phyloP scores from a whole-genome alignment of 257 asterid genomes.

The Gentiana macrophylla region DNA sequence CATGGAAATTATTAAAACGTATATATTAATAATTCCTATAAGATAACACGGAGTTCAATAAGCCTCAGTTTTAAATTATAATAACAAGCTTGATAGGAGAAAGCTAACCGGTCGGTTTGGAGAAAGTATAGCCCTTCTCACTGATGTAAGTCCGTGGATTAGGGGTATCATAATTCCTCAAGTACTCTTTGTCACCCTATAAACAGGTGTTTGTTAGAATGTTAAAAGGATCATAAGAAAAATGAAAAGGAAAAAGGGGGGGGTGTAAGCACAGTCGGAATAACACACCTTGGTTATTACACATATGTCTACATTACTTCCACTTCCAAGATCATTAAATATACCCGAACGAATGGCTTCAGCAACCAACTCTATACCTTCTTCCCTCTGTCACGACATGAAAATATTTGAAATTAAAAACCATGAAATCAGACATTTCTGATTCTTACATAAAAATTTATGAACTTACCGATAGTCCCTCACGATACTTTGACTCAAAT shows the following conservation, averaged over 20 bases:
- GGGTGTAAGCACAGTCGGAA: not conserved
- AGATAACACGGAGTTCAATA: not conserved
- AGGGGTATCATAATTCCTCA: constrained; percentile 61
- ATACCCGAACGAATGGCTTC: constrained; percentile 92
- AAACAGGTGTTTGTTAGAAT: constrained; percentile 3
- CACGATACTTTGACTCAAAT: constrained; percentile 78
- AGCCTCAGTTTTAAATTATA: not conserved
- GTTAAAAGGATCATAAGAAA: not conserved
- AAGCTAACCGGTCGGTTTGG: constrained; percentile 81
- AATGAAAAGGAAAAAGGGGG: not conserved
- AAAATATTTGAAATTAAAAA: constrained; percentile 4
- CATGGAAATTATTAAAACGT: not conserved
- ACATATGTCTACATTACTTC: constrained; percentile 90
- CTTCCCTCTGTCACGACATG: constrained; percentile 54
- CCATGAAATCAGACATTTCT: not conserved
- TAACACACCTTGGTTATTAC: constrained; percentile 72
- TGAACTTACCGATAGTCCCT: constrained; percentile 69
- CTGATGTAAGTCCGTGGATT: constrained; percentile 84
- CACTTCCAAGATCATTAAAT: constrained; percentile 96
- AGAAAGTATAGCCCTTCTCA: constrained; percentile 58
- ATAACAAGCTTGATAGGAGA: constrained; percentile 5
- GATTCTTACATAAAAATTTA: not conserved
- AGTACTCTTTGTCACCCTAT: constrained; percentile 69
- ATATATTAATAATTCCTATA: not conserved
- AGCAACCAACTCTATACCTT: constrained; percentile 70